phyloP scores from a whole-genome alignment of 225 moss, liverwort and hornwort species.

The Pseudoscleropodium purum region DNA sequence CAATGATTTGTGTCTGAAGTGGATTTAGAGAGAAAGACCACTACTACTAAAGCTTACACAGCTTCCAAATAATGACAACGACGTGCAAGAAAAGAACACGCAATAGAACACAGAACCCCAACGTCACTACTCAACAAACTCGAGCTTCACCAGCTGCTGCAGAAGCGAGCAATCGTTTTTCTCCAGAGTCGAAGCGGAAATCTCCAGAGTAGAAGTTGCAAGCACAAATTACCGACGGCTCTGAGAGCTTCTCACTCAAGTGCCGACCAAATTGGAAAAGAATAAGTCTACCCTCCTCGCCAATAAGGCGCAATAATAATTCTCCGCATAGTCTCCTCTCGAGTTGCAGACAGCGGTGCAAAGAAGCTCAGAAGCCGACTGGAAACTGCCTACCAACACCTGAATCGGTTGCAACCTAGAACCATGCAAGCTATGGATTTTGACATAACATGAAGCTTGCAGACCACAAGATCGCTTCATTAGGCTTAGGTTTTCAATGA shows the following conservation, averaged over 20 bases:
- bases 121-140: not conserved
- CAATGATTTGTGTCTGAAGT: not conserved
- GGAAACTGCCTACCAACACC: not conserved
- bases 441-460: not conserved
- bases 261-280: not conserved
- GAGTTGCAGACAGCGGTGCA: not conserved
- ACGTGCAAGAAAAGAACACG: not conserved
- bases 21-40: not conserved
- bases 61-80: not conserved
- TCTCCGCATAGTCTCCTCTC: not conserved
- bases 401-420: not conserved
- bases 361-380: not conserved
- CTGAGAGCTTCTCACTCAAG: not conserved
- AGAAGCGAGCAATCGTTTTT: not conserved
- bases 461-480: not conserved
- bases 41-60: not conserved
- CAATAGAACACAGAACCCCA: not conserved
- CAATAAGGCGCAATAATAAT: not conserved
- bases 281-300: not conserved
- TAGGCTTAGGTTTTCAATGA: not conserved
- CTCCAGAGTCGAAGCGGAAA: not conserved
- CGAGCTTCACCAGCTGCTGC: not conserved
- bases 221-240: not conserved
- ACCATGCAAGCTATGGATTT: not conserved
- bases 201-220: not conserved